Evolutionary conservation across 345 rosid species (phyloP), one percentile per base, ranked within the genome.

Genomic region (Salix exigua): DNA sequence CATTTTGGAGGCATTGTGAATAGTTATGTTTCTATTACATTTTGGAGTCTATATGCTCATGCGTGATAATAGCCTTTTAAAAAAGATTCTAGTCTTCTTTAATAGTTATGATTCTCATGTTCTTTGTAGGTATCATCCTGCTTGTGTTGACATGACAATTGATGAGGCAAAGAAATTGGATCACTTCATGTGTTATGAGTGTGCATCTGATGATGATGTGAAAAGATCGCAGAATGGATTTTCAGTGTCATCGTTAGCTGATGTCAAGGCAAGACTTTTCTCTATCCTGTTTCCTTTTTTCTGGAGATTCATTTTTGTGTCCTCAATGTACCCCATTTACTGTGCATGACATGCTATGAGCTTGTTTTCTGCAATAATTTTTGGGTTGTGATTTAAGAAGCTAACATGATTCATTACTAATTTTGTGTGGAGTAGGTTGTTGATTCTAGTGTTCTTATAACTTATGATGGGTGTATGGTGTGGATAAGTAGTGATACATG

Each of bases 81-180:
- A 55, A 51, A 55, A n/a, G 4, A 37, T 63, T 77, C 50, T 37
- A 30, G 9, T 9, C 33, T 55, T 9, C 40, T 63, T 30, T 25
- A 66, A 19, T 35, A 33, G 53, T 28, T 71, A 38, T 30, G 48
- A 60, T 37, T 76, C 17, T 28, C 67, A 64, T 82, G 66, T 40
- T 75, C 40, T 60, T 48, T 81, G 68, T 75, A 94, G 98, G 97
- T 92, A 89, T 80, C 97, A 94, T 82, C 97, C 98, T 68, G 91
- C 91, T 21, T 94, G 97, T 83, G 92, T 89, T 67, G 92, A 89
- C 78, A 88, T 90, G 97, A 89, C 91, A 4, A 88, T 88, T 79
- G 95, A 91, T 80, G 93, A 88, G 80, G 91, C 97, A 12, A 91
- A 91, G 83, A 89, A 85, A 86, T 78, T 91, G 26, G 97, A 91